phyloP scores from a whole-genome alignment of 106 monocot genomes.

The Hemerocallis citrina region DNA sequence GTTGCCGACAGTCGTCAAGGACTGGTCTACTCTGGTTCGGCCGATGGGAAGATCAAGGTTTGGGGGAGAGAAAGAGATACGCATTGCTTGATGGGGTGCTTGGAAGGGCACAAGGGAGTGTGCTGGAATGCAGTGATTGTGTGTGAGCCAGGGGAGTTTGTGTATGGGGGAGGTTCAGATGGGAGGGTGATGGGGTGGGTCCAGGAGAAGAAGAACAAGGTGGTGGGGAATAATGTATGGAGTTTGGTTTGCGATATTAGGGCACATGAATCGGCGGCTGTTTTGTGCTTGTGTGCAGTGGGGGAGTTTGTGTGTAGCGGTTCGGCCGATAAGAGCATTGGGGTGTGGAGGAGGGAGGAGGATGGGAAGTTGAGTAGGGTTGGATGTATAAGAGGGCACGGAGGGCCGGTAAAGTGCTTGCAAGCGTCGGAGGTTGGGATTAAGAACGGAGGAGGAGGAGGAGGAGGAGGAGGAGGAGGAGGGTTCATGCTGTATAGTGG shows the following conservation, averaged over 20 bases:
- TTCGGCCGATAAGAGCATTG: slow-evolving; percentile 33
- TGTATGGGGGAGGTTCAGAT: slow-evolving; percentile 59
- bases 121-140: slow-evolving; percentile 55
- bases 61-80: slow-evolving; percentile 14
- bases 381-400: slow-evolving; percentile 30
- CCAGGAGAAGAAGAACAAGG: neutral
- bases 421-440: neutral
- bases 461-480: no score
- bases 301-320: slow-evolving; percentile 26
- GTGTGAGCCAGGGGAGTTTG: slow-evolving; percentile 24
- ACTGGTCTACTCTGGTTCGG: slow-evolving; percentile 44
- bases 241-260: no score
- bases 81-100: slow-evolving; percentile 13
- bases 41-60: slow-evolving; percentile 31
- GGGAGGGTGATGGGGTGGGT: slow-evolving; percentile 44
- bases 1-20: slow-evolving; percentile 20
- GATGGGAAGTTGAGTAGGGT: slow-evolving; percentile 13
- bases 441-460: neutral
- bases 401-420: slow-evolving; percentile 25
- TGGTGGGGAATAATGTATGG: no score
- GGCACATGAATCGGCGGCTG: slow-evolving; percentile 39
- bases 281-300: slow-evolving; percentile 30
- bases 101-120: slow-evolving; percentile 41
- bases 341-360: slow-evolving; percentile 27
- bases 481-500: slow-evolving; percentile 29